These are phyloP conservation scores for Tricholoma sp. DNA, from an alignment of 768 basidiomycete genomes.

Conservation along the genomic window DNA sequence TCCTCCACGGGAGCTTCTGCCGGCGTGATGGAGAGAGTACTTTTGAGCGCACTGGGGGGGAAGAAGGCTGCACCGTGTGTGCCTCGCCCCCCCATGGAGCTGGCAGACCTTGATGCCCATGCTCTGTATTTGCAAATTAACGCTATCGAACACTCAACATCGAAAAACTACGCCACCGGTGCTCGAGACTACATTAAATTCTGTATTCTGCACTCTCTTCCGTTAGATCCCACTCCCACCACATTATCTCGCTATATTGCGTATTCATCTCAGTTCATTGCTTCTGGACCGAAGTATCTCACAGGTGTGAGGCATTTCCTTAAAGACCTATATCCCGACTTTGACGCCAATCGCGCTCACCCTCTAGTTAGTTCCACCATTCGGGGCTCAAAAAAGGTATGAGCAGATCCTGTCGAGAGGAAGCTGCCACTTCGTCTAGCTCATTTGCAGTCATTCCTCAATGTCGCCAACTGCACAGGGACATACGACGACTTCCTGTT, in stretches of 20 bases:
- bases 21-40: slow-evolving; percentile 13
- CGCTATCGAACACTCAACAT: slow-evolving; percentile 16
- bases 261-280: slow-evolving; percentile 13
- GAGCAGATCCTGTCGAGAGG: background rate
- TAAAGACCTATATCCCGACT: background rate
- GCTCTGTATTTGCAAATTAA: slow-evolving; percentile 13
- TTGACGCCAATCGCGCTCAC: background rate
- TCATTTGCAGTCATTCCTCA: background rate
- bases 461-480: background rate
- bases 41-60: too few relatives aligned
- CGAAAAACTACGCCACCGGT: slow-evolving; percentile 15
- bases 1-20: slow-evolving; percentile 16
- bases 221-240: slow-evolving; percentile 16
- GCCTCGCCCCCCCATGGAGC: slow-evolving; percentile 8
- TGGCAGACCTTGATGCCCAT: slow-evolving; percentile 12
- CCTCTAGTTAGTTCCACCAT: background rate
- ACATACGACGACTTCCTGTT: slow-evolving; percentile 10
- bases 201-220: slow-evolving; percentile 9
- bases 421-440: background rate
- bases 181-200: too few relatives aligned
- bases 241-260: slow-evolving; percentile 16
- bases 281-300: slow-evolving; percentile 15
- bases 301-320: slow-evolving; percentile 3
- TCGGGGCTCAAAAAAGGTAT: background rate
- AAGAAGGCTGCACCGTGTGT: background rate